Evolutionary conservation across 129 eudicot genomes (phyloP), one percentile per base, ranked within the genome.

Genomic region (Flaveria robusta): DNA sequence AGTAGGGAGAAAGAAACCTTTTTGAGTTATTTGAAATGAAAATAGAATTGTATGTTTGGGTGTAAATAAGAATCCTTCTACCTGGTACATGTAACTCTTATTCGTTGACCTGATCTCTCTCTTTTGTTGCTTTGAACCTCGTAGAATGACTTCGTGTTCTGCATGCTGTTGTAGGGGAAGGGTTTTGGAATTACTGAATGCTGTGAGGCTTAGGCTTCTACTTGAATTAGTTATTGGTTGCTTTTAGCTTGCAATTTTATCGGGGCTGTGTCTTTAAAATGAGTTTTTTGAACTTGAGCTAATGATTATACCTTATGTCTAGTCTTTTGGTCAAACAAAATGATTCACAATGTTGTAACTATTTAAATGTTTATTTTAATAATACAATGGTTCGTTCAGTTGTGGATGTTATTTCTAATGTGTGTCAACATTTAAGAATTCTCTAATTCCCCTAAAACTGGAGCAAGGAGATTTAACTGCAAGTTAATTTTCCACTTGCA

Each of bases 111-210:
- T 51, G 23, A 66, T 8, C 3, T 10, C 14, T 8, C 3, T 10
- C 14, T 74, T 23, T 23, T 16, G 70, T 74, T 43, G 70, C 43
- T 74, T 74, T 60, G 78, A n/a, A 16, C 20, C 75, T 43, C 70
- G 16, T 43, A 45, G 31, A 26, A 15, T 60, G 59, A 15, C 45
- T 43, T 60, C 26, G 59, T 45, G 45, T 60, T 74, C 59, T 74
- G 47, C 42, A 43, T 74, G 39, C n/a, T 0, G 3, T 11, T 26
- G 3, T 43, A 42, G 19, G 78, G 22, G 69, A 7, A 43, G 42
- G 59, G 56, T 56, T 74, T 43, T 74, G 29, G 59, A 42, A 13
- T 60, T 43, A 15, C 26, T 60, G 70, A 59, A 12, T 51, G 34
- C 54, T 43, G 41, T 74, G 58, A 43, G 70, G 60, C 70, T 26